Percentiles rank a stretch among this genome's conserved stretches.
Conservation (phyloP, 441 rosid genomes). For the Adansonia grandidieri region DNA sequence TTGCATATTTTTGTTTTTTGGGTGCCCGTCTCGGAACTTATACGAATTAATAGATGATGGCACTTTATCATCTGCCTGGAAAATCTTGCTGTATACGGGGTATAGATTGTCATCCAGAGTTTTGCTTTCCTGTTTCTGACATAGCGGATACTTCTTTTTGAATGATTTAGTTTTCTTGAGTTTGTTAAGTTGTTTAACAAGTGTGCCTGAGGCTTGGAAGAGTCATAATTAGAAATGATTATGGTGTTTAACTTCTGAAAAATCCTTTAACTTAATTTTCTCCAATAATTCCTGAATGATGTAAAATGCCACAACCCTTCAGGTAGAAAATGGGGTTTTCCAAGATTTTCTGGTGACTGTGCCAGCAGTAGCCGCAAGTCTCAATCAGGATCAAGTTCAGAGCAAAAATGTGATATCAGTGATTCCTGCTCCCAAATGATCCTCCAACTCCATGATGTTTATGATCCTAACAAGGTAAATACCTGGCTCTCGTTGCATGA, state of each 20-base stretch:
- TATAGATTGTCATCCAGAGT: neutral
- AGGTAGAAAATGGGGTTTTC: slow-evolving; percentile 92
- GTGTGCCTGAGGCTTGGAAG: slow-evolving; percentile 3
- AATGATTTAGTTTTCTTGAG: neutral
- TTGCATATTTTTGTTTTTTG: neutral
- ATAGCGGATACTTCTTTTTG: neutral
- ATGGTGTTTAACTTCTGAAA: neutral
- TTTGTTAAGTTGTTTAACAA: neutral
- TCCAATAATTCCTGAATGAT: neutral
- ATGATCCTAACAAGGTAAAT: slow-evolving; percentile 88
- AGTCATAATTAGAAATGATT: neutral
- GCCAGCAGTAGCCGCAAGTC: slow-evolving; percentile 55
- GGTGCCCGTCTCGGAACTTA: neutral
- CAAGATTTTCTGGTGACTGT: slow-evolving; percentile 87
- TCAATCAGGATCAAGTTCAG: slow-evolving; percentile 62
- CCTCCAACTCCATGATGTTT: slow-evolving; percentile 90
- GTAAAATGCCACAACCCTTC: slow-evolving; percentile 28
- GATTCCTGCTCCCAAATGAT: slow-evolving; percentile 94
- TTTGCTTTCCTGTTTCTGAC: neutral
- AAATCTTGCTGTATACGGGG: neutral
- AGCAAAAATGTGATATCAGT: slow-evolving; percentile 69
- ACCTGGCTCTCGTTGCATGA: neutral
- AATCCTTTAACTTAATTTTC: neutral
- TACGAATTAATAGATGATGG: neutral
- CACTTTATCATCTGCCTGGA: neutral